A percentile compares a stretch with the other conserved stretches of the same genome.
These are phyloP conservation scores for Epichloe uncinata DNA, from an alignment of 2,329 filamentous ascomycete genomes.

Conservation along the genomic window DNA sequence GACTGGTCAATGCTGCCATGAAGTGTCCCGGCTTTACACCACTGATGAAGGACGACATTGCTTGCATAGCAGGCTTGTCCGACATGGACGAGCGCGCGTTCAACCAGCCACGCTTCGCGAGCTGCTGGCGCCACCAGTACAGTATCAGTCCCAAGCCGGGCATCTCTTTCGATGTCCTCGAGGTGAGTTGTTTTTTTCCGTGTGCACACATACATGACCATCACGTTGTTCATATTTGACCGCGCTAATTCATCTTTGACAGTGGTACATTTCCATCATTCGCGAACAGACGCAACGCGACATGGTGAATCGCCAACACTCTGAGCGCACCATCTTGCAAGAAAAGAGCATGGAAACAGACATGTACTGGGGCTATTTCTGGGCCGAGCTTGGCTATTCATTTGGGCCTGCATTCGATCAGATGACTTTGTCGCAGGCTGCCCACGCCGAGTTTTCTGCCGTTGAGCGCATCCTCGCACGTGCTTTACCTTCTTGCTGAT, in stretches of 20 bases:
- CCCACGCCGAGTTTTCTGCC: constrained; percentile 31
- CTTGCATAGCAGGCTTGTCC: constrained; percentile 25
- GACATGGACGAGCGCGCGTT: constrained; percentile 23
- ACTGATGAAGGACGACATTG: constrained; percentile 47
- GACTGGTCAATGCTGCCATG: constrained; percentile 39
- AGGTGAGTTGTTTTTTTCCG: constrained; percentile 28
- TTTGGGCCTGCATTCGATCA: constrained; percentile 29
- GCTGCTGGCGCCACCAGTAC: constrained; percentile 39
- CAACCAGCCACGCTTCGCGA: constrained; percentile 34
- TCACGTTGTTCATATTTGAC: not conserved
- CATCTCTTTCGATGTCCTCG: constrained; percentile 37
- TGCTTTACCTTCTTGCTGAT: constrained; percentile 15
- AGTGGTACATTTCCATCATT: constrained; percentile 46
- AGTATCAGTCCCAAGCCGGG: constrained; percentile 35
- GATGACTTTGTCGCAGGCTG: constrained; percentile 34
- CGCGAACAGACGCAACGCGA: constrained; percentile 36
- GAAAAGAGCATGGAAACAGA: constrained; percentile 21
- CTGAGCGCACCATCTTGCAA: constrained; percentile 27
- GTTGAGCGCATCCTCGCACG: constrained; percentile 36
- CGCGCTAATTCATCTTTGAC: constrained; percentile 9
- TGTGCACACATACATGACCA: not conserved
- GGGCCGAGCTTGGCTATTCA: constrained; percentile 31
- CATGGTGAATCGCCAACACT: constrained; percentile 25
- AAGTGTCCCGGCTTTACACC: constrained; percentile 47
- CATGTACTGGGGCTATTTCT: constrained; percentile 40